phyloP scores from a whole-genome alignment of 192 early-diverging fungal species.

The Spinellus fusiger region DNA sequence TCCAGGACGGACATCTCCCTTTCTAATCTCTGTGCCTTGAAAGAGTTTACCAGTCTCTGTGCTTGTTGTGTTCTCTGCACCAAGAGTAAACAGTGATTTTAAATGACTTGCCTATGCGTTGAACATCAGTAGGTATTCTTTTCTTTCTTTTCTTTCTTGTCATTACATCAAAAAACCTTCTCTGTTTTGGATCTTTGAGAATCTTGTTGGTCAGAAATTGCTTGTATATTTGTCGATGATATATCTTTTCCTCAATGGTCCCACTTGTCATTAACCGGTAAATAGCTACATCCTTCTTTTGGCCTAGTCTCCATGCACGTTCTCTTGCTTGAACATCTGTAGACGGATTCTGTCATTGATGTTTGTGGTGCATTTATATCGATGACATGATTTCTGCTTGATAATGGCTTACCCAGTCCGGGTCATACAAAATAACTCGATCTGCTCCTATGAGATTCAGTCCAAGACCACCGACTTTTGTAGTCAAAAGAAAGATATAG shows the following conservation, averaged over 20 bases:
- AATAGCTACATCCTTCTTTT: conserved; percentile 80
- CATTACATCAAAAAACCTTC: conserved; percentile 98
- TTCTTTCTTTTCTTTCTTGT: conserved; percentile 89
- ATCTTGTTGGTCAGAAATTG: conserved; percentile 88
- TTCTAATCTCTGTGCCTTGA: conserved; percentile 58
- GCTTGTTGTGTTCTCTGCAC: conserved; percentile 37
- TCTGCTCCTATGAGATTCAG: conserved; percentile 93
- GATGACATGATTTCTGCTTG: neutral
- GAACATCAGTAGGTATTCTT: conserved; percentile 93
- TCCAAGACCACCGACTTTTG: conserved; percentile 94
- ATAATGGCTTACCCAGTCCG: conserved; percentile 70
- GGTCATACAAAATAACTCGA: conserved; percentile 92
- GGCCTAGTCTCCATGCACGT: conserved; percentile 92
- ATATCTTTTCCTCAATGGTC: conserved; percentile 95
- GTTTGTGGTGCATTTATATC: neutral
- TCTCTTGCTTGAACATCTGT: conserved; percentile 95
- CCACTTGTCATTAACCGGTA: conserved; percentile 94
- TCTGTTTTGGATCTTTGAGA: conserved; percentile 98
- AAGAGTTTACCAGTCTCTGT: conserved; percentile 90
- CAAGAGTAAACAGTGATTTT: conserved; percentile 82
- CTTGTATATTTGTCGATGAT: conserved; percentile 97
- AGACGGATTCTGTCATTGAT: conserved; percentile 67
- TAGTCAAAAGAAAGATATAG: conserved; percentile 93
- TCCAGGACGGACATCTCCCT: conserved; percentile 22
- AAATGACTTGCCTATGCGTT: conserved; percentile 73